These are phyloP conservation scores for Thelephora terrestris DNA, from an alignment of 1,284 basidiomycete genomes.

Conservation along the genomic window DNA sequence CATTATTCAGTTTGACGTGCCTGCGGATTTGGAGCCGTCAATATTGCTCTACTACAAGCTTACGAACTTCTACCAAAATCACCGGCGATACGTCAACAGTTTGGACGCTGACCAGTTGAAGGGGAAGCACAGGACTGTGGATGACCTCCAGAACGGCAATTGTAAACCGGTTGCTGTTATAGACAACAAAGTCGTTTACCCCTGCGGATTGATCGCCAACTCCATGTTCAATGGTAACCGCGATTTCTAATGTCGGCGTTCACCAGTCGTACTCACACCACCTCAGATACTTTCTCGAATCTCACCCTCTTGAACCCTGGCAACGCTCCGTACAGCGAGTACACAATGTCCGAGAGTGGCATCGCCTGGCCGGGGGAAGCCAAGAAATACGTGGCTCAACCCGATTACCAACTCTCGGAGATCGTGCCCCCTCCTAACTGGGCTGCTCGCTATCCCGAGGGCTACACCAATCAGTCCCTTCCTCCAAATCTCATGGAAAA, in stretches of 20 bases:
- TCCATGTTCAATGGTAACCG: constrained; percentile 89
- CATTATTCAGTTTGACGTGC: constrained; percentile 73
- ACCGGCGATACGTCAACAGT: constrained; percentile 95
- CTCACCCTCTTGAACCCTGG: constrained; percentile 41
- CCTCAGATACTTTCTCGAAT: constrained; percentile 67
- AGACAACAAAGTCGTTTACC: constrained; percentile 63
- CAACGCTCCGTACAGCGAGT: constrained; percentile 42
- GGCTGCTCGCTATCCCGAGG: constrained; percentile 58
- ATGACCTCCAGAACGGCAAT: constrained; percentile 59
- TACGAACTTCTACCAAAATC: constrained; percentile 97
- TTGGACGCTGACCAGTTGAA: constrained; percentile 79
- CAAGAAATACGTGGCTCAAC: constrained; percentile 73
- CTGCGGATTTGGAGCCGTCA: constrained; percentile 62
- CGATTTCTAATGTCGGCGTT: neutral
- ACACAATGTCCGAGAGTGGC: constrained; percentile 69
- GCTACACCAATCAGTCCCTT: constrained; percentile 59
- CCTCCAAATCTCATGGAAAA: constrained; percentile 72
- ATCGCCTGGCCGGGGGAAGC: constrained; percentile 95
- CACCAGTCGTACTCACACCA: neutral
- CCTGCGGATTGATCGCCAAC: constrained; percentile 97
- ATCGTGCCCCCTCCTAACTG: constrained; percentile 95
- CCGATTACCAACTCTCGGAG: constrained; percentile 46
- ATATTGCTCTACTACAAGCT: constrained; percentile 97
- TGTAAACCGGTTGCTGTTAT: constrained; percentile 80
- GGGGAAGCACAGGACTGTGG: constrained; percentile 51